phyloP scores from a whole-genome alignment of 2,329 filamentous ascomycete species.

The Fusarium chlamydosporum region DNA sequence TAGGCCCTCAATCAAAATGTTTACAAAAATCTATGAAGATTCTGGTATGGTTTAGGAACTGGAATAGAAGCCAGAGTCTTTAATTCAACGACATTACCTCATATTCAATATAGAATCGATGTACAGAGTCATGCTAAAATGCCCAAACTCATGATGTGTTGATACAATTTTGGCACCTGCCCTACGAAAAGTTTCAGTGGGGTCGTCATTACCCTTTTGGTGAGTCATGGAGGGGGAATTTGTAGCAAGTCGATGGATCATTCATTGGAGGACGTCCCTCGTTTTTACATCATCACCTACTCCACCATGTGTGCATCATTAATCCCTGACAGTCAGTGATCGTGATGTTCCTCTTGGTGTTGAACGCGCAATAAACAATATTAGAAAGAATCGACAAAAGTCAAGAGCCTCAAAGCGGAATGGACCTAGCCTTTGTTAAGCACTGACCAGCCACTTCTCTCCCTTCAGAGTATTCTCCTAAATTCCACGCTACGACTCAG shows the following conservation, averaged over 20 bases:
- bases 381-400: neutral
- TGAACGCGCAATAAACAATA: neutral
- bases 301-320: constrained; percentile 1
- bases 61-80: neutral
- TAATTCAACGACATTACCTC: rapidly evolving
- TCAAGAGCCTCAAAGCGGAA: constrained; percentile 26
- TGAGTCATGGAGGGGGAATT: constrained; percentile 43
- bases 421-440: constrained; percentile 16
- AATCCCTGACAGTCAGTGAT: neutral
- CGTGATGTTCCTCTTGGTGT: constrained; percentile 15
- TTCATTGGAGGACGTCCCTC: constrained; percentile 27
- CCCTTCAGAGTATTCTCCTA: constrained; percentile 3
- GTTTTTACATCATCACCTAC: constrained; percentile 10
- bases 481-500: constrained; percentile 6
- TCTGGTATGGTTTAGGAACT: neutral
- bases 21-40: neutral
- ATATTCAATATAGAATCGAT: neutral
- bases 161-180: neutral
- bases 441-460: constrained; percentile 23
- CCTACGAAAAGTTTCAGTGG: constrained; percentile 23
- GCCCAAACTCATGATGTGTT: neutral
- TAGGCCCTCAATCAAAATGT: neutral
- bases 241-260: constrained; percentile 23
- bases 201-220: constrained; percentile 17
- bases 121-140: neutral